phyloP scores from a whole-genome alignment of 495 filamentous ascomycete species.

The Aspergillus indologenus region DNA sequence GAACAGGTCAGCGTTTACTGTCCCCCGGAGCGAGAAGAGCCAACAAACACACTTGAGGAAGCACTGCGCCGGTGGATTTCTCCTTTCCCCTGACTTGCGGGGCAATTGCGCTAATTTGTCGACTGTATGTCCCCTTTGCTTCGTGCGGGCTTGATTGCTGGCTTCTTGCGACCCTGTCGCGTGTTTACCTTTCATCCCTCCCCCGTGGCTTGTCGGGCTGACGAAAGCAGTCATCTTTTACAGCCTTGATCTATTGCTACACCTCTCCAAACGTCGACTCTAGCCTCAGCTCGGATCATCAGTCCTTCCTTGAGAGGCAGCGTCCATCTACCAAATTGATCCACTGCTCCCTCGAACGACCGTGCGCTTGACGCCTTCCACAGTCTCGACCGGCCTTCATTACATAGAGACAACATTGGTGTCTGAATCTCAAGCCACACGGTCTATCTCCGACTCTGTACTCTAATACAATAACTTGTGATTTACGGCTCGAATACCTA shows the following conservation, averaged over 20 bases:
- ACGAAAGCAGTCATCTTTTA: not conserved
- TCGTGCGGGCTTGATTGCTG: not conserved
- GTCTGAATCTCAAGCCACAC: not conserved
- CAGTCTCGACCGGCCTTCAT: not conserved
- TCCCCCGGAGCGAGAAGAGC: not conserved
- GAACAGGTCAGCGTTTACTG: conserved; percentile 6
- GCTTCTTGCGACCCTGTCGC: conserved; percentile 1
- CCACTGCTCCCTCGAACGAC: not conserved
- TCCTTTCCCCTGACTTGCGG: not conserved
- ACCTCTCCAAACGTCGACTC: not conserved
- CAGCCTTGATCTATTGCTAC: not conserved
- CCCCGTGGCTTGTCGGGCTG: not conserved
- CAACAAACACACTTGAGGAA: not conserved
- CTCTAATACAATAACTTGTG: not conserved
- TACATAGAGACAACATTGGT: not conserved
- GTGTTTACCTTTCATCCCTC: not conserved
- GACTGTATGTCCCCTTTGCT: not conserved
- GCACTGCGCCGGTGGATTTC: not conserved
- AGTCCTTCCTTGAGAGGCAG: not conserved
- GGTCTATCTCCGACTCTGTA: not conserved
- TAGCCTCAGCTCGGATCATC: not conserved
- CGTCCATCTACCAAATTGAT: not conserved
- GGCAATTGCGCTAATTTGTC: not conserved
- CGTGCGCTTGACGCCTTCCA: not conserved
- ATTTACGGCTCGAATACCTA: not conserved